Conservation (phyloP, 148 eudicot species). For the Rheum nobile region DNA sequence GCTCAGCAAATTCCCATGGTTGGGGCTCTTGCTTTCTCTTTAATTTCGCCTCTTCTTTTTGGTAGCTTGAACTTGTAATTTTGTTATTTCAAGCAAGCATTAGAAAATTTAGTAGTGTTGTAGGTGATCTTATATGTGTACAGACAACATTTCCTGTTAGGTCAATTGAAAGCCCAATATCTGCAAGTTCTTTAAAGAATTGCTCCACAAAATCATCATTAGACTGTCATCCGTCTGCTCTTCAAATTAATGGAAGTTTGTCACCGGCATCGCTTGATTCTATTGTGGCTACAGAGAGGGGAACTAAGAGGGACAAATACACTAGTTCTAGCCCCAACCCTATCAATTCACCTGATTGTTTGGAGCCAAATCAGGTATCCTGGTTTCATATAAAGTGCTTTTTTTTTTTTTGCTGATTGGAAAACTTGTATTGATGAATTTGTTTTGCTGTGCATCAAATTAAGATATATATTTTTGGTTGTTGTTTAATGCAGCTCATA, state of each 20-base stretch:
- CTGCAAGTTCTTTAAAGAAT: slow-evolving; percentile 44
- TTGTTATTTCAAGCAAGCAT: not conserved
- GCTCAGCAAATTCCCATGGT: slow-evolving; percentile 10
- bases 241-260: slow-evolving; percentile 42
- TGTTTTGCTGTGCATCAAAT: not conserved
- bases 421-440: not conserved
- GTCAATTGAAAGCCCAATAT: slow-evolving; percentile 44
- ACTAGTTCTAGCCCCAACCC: slow-evolving; percentile 35
- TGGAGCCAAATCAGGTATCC: slow-evolving; percentile 49
- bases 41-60: not conserved
- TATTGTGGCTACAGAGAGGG: slow-evolving; percentile 45
- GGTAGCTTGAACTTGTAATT: not conserved
- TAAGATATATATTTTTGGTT: not conserved
- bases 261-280: slow-evolving; percentile 74
- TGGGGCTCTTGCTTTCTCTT: not conserved
- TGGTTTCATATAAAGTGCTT: not conserved
- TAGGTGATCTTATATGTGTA: not conserved
- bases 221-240: slow-evolving; percentile 43
- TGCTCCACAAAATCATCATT: slow-evolving; percentile 36
- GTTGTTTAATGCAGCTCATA: slow-evolving; percentile 38
- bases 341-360: slow-evolving; percentile 40
- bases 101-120: not conserved
- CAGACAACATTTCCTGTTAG: slow-evolving; percentile 28
- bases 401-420: slow-evolving; percentile 7
- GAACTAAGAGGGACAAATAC: slow-evolving; percentile 40